Evolutionary conservation across 2,329 filamentous ascomycete genomes (phyloP).

Genomic region (Alternaria rosae): DNA sequence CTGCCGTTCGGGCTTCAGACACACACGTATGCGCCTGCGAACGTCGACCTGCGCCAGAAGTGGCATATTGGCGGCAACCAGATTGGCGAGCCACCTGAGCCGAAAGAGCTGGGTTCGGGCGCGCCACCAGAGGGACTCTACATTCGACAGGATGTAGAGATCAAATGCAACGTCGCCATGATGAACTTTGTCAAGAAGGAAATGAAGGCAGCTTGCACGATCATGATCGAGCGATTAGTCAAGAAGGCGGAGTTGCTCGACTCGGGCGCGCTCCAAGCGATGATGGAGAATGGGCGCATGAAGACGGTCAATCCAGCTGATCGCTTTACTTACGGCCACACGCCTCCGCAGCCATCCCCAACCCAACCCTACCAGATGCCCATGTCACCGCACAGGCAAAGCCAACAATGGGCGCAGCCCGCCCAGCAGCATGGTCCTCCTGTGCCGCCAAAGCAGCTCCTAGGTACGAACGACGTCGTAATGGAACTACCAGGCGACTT

Average conservation of each 20-base stretch:
- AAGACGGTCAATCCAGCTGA: constrained; percentile 64
- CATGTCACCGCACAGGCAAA: constrained; percentile 28
- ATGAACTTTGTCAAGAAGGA: constrained; percentile 71
- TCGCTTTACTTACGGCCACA: constrained; percentile 22
- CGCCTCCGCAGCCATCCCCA: constrained; percentile 32
- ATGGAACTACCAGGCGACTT: constrained; percentile 55
- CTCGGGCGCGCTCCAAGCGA: constrained; percentile 69
- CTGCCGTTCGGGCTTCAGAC: constrained; percentile 76
- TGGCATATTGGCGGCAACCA: constrained; percentile 75
- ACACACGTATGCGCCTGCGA: constrained; percentile 73
- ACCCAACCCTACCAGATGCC: constrained; percentile 39
- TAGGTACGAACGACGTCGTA: constrained; percentile 43
- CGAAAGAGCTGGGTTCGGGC: constrained; percentile 69
- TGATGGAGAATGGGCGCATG: constrained; percentile 71
- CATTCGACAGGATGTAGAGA: constrained; percentile 73
- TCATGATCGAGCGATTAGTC: constrained; percentile 73
- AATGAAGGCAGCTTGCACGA: constrained; percentile 69
- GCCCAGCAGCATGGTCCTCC: constrained; percentile 20
- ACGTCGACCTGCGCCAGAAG: constrained; percentile 71
- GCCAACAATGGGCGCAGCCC: constrained; percentile 12
- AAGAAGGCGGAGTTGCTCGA: constrained; percentile 76
- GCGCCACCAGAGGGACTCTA: constrained; percentile 71
- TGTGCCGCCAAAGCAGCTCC: constrained; percentile 25
- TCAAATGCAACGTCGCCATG: constrained; percentile 72
- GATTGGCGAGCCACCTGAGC: constrained; percentile 69